phyloP scores from a whole-genome alignment of 2,329 filamentous ascomycete species.

The Metarhizium brunneum region DNA sequence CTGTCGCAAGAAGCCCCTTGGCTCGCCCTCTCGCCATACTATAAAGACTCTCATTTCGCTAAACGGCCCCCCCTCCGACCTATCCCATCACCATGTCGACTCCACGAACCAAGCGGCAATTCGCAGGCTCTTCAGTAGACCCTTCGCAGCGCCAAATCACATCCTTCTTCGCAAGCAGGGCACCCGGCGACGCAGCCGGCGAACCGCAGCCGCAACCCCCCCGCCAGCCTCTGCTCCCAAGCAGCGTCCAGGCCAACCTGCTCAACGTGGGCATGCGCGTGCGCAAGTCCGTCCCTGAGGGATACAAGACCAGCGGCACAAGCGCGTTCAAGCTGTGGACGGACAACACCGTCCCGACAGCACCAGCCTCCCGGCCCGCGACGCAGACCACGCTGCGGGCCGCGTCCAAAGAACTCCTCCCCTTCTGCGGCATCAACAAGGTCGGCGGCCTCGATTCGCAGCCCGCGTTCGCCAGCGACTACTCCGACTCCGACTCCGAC shows the following conservation, averaged over 20 bases:
- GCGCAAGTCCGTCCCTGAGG: constrained; percentile 85
- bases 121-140: constrained; percentile 50
- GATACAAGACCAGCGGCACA: constrained; percentile 67
- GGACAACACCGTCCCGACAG: constrained; percentile 16
- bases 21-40: neutral
- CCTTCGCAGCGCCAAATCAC: constrained; percentile 54
- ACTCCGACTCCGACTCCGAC: constrained; percentile 16
- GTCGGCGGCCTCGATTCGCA: constrained; percentile 60
- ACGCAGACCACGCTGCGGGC: constrained; percentile 13
- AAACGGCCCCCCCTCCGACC: neutral
- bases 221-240: constrained; percentile 45
- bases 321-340: constrained; percentile 44
- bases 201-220: constrained; percentile 10
- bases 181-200: constrained; percentile 26
- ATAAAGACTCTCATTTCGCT: neutral
- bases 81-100: constrained; percentile 34
- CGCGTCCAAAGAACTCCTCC: constrained; percentile 53
- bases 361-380: neutral
- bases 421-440: constrained; percentile 74
- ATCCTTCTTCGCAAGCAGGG: constrained; percentile 44
- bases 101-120: constrained; percentile 50
- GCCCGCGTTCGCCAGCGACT: constrained; percentile 26
- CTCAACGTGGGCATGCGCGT: constrained; percentile 89
- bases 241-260: constrained; percentile 68
- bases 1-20: too few relatives aligned